Percentiles rank a stretch among this genome's conserved stretches.
These are phyloP conservation scores for Phytopythium oedochilum DNA, from an alignment of 352 stramenopile species.

Conservation along the genomic window DNA sequence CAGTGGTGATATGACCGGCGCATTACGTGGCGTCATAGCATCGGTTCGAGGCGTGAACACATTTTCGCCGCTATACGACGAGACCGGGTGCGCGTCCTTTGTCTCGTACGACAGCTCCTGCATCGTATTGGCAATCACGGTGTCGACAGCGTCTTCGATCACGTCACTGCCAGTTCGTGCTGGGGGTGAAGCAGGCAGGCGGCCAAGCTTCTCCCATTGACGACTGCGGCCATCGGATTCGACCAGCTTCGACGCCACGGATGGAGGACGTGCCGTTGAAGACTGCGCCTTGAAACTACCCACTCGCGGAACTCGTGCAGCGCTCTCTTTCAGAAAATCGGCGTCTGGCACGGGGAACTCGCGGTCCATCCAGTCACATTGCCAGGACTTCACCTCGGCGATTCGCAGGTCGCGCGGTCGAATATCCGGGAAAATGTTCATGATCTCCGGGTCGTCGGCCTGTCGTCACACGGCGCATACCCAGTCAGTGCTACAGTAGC, in stretches of 20 bases:
- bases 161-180: neutral
- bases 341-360: slow-evolving; percentile 14
- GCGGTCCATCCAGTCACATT: slow-evolving; percentile 67
- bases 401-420: slow-evolving; percentile 76
- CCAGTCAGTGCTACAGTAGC: neutral
- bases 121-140: neutral
- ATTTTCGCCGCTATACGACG: neutral
- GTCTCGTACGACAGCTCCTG: slow-evolving; percentile 1
- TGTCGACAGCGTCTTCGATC: neutral
- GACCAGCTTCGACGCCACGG: neutral
- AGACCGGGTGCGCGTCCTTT: neutral
- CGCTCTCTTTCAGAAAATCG: neutral
- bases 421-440: slow-evolving; percentile 77
- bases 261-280: neutral
- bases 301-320: neutral
- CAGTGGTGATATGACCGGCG: neutral
- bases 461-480: slow-evolving; percentile 4
- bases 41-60: slow-evolving; percentile 3
- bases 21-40: neutral
- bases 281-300: neutral
- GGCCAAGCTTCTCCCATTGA: neutral
- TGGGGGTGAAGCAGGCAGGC: neutral
- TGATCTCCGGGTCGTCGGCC: slow-evolving; percentile 43
- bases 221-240: too few species aligned
- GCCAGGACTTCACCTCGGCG: slow-evolving; percentile 76